A percentile compares a stretch with the other conserved stretches of the same genome.
Evolutionary conservation across 345 rosid species (phyloP).

Genomic region (Kandelia obovata): DNA sequence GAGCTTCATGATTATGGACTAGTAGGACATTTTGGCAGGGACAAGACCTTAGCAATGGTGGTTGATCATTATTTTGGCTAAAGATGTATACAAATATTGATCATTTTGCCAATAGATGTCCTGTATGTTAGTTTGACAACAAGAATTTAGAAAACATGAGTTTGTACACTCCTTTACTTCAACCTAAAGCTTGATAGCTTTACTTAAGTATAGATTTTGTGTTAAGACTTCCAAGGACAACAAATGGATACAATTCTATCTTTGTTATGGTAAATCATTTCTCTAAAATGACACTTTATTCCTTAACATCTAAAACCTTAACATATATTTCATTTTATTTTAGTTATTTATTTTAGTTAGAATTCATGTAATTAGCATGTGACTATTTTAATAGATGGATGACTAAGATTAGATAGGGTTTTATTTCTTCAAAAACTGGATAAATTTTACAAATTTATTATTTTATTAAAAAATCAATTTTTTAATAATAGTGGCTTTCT

Average conservation of each 20-base stretch:
- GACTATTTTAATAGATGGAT: no score
- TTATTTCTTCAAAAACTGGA: no score
- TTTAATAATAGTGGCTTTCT: no score
- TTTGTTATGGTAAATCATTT: neutral
- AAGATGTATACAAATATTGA: neutral
- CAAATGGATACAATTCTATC: neutral
- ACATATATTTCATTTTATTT: no score
- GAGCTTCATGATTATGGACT: slow-evolving; percentile 10
- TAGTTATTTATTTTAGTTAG: no score
- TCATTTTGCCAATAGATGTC: neutral
- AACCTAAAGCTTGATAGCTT: neutral
- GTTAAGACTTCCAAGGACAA: neutral
- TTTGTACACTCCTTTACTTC: neutral
- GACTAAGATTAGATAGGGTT: no score
- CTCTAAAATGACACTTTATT: neutral
- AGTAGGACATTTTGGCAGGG: neutral
- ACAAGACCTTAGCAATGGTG: neutral
- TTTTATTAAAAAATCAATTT: no score
- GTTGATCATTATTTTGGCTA: neutral
- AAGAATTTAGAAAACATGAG: neutral
- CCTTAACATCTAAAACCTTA: neutral
- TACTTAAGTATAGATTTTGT: neutral
- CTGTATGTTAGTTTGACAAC: slow-evolving; percentile 1
- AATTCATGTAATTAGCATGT: no score
- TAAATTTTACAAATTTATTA: no score